Percentiles rank a stretch among this genome's conserved stretches.
Conservation (phyloP, 352 stramenopile species). For the Phytophthora hibernalis region DNA sequence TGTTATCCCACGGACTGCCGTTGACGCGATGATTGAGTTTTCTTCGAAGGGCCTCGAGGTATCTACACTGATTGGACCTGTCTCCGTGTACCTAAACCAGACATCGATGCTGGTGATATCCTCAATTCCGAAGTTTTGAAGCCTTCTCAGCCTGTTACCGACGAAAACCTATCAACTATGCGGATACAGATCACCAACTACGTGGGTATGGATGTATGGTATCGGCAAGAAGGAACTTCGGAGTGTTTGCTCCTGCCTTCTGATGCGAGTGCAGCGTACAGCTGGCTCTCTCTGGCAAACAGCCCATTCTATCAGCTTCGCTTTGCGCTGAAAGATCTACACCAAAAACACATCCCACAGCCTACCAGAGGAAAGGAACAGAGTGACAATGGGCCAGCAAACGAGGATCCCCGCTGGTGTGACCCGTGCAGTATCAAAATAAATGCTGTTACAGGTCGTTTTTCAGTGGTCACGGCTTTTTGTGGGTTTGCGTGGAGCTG, state of each 20-base stretch:
- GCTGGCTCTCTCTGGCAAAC: constrained; percentile 67
- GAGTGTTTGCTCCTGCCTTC: constrained; percentile 56
- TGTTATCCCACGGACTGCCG: constrained; percentile 57
- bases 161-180: constrained; percentile 58
- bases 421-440: constrained; percentile 75
- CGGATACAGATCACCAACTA: constrained; percentile 66
- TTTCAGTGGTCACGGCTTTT: constrained; percentile 56
- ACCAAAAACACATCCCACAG: not conserved
- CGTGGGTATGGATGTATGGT: constrained; percentile 56
- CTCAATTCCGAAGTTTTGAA: constrained; percentile 54
- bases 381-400: not conserved
- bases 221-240: constrained; percentile 66
- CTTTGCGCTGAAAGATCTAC: constrained; percentile 54
- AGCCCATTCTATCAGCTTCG: constrained; percentile 60
- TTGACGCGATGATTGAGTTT: constrained; percentile 53
- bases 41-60: constrained; percentile 43
- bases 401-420: constrained; percentile 50
- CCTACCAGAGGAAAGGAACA: constrained; percentile 1
- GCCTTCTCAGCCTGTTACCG: not conserved
- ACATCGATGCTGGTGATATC: constrained; percentile 73
- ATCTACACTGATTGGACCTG: constrained; percentile 57
- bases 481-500: constrained; percentile 77
- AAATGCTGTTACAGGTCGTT: constrained; percentile 63
- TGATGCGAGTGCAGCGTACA: constrained; percentile 55
- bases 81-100: constrained; percentile 71